Base-by-base conservation (phyloP, 805 yeast genomes). In the Torulaspora quercuum region DNA sequence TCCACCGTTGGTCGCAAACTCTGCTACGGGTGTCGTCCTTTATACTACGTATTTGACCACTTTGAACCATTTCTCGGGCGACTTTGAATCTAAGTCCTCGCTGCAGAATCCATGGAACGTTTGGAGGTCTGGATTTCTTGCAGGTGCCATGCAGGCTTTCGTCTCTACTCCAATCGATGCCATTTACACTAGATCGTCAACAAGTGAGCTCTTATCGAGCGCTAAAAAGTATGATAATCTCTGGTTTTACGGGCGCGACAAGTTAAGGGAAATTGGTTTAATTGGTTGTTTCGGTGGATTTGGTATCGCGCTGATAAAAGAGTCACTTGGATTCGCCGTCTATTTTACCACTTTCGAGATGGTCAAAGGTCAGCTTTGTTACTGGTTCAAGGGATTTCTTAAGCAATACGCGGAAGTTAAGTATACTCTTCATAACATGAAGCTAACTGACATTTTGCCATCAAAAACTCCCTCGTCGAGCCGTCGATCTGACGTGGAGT, bases 161-260 rank as follows among this genome's bases (percentile, higher is more conserved):
- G 89, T 86, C 0, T 95, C 95, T 2, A 90, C 96, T 1, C 97
- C 97, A 0, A 70, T 90, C 4, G 97, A 90, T 61, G 95, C 97
- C 6, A 77, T 90, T 3, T 83, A 82, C 53, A 76, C 95, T 1
- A 70, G 97, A 47, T 84, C 89, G 46, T 72, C 79, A 1, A 80
- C 86, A 4, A 75, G 82, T 7, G 95, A 87, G 47, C 63, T 89
- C 35, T 61, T 86, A 10, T 71, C 73, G 35, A 83, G 87, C 5
- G 48, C 53, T 14, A 40, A 48, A 52, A 69, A 72, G 20, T 80
- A 83, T 59, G 74, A 74, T 40, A 82, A 82, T 40, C 58, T 89
- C 39, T 86, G 96, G 94, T 63, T 63, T 16, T 90, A 86, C 59
- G 88, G 90, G 0, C 56, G 72, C 17, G 69, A 70, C 33, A 86